Conservation (phyloP, 164 flowering plant species). For the Umbilicus rupestris region DNA sequence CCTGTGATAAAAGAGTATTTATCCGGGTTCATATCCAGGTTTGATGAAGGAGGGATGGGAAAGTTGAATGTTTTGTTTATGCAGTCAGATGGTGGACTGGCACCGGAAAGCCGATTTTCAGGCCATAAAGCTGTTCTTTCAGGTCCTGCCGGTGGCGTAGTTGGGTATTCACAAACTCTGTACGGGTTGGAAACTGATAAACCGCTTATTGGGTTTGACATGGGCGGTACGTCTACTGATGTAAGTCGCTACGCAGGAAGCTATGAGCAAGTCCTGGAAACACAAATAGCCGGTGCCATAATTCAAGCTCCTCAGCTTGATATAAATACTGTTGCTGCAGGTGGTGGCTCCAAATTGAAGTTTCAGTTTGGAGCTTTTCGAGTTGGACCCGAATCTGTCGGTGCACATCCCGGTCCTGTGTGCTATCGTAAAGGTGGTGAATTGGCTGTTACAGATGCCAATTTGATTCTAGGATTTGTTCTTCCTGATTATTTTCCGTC, state of each 20-base stretch:
- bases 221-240: constrained; percentile 99
- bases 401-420: constrained; percentile 99
- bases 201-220: constrained; percentile 96
- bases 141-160: constrained; percentile 99
- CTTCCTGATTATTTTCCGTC: constrained; percentile 91
- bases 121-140: constrained; percentile 97
- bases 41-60: constrained; percentile 65
- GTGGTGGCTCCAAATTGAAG: constrained; percentile 93
- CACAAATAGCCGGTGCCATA: constrained; percentile 92
- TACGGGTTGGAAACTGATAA: constrained; percentile 75
- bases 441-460: constrained; percentile 93
- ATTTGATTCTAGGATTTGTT: constrained; percentile 75
- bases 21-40: constrained; percentile 79
- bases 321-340: constrained; percentile 96
- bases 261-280: constrained; percentile 87
- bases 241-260: constrained; percentile 93
- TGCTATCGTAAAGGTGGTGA: constrained; percentile 97
- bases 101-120: constrained; percentile 90
- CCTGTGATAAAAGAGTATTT: constrained; percentile 92
- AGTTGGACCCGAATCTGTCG: constrained; percentile 97
- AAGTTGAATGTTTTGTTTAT: constrained; percentile 85
- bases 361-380: constrained; percentile 90
- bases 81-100: constrained; percentile 99
- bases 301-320: constrained; percentile 99
- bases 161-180: constrained; percentile 93